These are phyloP conservation scores for Abrus pulchellus DNA, from an alignment of 306 rosid species.

Conservation along the genomic window DNA sequence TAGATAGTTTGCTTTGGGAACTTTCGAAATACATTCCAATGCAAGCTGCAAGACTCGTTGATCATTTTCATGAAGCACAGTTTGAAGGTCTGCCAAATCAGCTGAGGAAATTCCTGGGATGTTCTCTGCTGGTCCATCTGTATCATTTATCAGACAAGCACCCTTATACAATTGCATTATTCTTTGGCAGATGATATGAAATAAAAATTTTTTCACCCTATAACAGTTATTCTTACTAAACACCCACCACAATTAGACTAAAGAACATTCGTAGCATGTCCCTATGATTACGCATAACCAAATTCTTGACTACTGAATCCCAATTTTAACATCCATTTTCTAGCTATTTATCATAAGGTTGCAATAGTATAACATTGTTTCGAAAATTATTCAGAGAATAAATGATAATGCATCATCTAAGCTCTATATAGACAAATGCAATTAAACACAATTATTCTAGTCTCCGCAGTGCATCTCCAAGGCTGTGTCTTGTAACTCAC, in stretches of 20 bases:
- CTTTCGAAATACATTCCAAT: slow-evolving; percentile 48
- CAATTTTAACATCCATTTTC: background rate
- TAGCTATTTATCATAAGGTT: background rate
- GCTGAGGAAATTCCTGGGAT: slow-evolving; percentile 50
- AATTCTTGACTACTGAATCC: background rate
- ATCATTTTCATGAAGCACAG: slow-evolving; percentile 46
- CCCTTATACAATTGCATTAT: background rate
- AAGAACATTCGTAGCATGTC: background rate
- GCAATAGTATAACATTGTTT: too few species aligned
- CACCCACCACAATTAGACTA: background rate
- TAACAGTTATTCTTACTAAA: background rate
- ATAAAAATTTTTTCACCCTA: background rate
- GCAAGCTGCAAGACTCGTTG: slow-evolving; percentile 44
- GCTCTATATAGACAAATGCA: background rate
- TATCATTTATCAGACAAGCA: slow-evolving; percentile 40
- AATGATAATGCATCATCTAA: background rate
- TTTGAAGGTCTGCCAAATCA: slow-evolving; percentile 50
- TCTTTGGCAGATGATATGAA: background rate
- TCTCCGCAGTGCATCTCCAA: background rate
- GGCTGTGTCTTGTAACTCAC: background rate
- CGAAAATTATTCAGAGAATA: background rate
- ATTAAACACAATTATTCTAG: background rate
- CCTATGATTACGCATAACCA: background rate
- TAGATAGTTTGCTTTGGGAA: slow-evolving; percentile 57
- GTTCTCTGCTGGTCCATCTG: slow-evolving; percentile 45